phyloP scores from a whole-genome alignment of 2,329 filamentous ascomycete species.

The Aspergillus pseudonomiae region DNA sequence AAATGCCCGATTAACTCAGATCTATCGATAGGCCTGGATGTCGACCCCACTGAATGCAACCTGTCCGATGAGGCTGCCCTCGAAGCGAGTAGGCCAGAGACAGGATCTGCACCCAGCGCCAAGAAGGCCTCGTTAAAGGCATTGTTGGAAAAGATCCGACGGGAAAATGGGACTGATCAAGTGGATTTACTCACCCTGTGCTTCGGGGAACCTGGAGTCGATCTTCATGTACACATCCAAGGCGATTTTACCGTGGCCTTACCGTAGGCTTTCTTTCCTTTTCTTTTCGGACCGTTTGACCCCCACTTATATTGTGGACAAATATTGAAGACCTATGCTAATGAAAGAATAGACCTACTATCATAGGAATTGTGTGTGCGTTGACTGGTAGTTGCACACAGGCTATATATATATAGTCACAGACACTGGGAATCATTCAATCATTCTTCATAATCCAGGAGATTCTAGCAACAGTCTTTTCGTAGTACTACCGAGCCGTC shows the following conservation, averaged over 20 bases:
- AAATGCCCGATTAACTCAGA: not conserved
- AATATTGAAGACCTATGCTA: not conserved
- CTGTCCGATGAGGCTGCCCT: not conserved
- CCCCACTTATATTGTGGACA: not conserved
- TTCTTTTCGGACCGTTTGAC: not conserved
- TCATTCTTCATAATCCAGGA: too few species aligned
- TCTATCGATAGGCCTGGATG: not conserved
- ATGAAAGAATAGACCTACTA: not conserved
- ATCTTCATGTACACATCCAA: not conserved
- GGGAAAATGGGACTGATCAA: not conserved
- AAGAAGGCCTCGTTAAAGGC: not conserved
- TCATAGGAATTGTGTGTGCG: too few species aligned
- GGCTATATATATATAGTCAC: too few species aligned
- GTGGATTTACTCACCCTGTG: not conserved
- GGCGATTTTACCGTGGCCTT: not conserved
- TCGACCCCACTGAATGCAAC: not conserved
- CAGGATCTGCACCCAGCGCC: too few species aligned
- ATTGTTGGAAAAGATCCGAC: not conserved
- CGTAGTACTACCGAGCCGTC: not conserved
- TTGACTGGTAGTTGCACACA: too few species aligned
- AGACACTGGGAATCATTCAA: too few species aligned
- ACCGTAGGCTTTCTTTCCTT: not conserved
- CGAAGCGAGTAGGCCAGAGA: not conserved
- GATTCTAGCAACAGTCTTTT: too few species aligned
- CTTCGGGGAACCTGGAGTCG: not conserved